Conservation (phyloP, 495 filamentous ascomycete species). For the Annulohypoxylon maeteangense region DNA sequence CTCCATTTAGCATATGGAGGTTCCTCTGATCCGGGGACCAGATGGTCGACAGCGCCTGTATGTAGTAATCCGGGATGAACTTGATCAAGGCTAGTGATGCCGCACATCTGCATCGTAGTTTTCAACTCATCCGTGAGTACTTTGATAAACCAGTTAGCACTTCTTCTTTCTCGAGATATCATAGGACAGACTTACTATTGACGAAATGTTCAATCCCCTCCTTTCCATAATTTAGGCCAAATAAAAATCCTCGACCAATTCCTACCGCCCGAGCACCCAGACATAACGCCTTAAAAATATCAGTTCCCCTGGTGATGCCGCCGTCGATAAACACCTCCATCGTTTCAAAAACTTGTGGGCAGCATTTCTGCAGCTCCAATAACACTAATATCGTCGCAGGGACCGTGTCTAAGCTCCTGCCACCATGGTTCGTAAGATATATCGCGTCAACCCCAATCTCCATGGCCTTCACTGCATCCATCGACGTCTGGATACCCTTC, state of each 20-base stretch:
- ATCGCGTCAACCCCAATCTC: constrained; percentile 69
- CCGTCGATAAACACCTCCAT: constrained; percentile 76
- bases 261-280: constrained; percentile 73
- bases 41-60: constrained; percentile 75
- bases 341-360: constrained; percentile 67
- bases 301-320: constrained; percentile 70
- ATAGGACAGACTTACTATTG: constrained; percentile 57
- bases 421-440: constrained; percentile 75
- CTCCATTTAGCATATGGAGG: constrained; percentile 73
- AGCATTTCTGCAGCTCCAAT: constrained; percentile 70
- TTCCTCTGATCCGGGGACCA: constrained; percentile 66
- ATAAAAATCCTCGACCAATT: constrained; percentile 72
- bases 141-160: constrained; percentile 45
- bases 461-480: constrained; percentile 68
- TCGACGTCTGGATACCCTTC: constrained; percentile 72
- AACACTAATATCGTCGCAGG: constrained; percentile 70
- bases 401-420: constrained; percentile 71
- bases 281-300: constrained; percentile 76
- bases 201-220: constrained; percentile 76
- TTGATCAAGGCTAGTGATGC: constrained; percentile 76
- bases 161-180: background rate
- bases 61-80: constrained; percentile 75
- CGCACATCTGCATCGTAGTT: constrained; percentile 81
- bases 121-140: constrained; percentile 82
- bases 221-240: constrained; percentile 74